Conservation (phyloP, 2,329 filamentous ascomycete species). For the Sarocladiaceae sp. region DNA sequence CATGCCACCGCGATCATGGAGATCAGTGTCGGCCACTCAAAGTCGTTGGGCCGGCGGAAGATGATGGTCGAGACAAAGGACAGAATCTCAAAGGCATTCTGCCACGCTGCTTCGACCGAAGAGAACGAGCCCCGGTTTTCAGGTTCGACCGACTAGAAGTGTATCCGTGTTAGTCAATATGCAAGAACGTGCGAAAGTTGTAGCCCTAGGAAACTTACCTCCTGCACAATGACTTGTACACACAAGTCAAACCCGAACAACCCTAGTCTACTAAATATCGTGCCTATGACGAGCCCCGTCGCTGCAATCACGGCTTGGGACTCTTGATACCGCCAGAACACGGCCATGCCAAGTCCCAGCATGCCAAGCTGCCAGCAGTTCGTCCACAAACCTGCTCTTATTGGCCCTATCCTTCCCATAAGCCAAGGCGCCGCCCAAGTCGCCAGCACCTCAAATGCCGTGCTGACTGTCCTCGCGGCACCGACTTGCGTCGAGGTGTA, state of each 20-base stretch:
- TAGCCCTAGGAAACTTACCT: too few relatives aligned
- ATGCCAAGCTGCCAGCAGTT: conserved; percentile 62
- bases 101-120: conserved; percentile 60
- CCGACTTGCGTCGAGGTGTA: conserved; percentile 49
- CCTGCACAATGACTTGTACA: conserved; percentile 57
- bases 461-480: conserved; percentile 46
- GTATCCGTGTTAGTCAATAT: too few relatives aligned
- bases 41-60: conserved; percentile 59
- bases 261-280: conserved; percentile 53
- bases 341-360: conserved; percentile 38
- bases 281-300: conserved; percentile 42
- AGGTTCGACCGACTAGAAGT: conserved; percentile 48
- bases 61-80: conserved; percentile 63
- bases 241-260: conserved; percentile 60
- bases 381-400: conserved; percentile 69
- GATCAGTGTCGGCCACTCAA: conserved; percentile 26
- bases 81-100: conserved; percentile 66
- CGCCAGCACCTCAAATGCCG: conserved; percentile 53
- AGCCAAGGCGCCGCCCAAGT: conserved; percentile 57
- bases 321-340: conserved; percentile 32
- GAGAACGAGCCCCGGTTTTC: conserved; percentile 65
- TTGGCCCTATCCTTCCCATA: conserved; percentile 49
- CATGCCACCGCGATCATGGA: neutral
- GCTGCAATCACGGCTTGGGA: conserved; percentile 32
- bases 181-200: too few relatives aligned